Evolutionary conservation across 306 rosid genomes (phyloP).

Genomic region (Pterocarpus macrocarpus): DNA sequence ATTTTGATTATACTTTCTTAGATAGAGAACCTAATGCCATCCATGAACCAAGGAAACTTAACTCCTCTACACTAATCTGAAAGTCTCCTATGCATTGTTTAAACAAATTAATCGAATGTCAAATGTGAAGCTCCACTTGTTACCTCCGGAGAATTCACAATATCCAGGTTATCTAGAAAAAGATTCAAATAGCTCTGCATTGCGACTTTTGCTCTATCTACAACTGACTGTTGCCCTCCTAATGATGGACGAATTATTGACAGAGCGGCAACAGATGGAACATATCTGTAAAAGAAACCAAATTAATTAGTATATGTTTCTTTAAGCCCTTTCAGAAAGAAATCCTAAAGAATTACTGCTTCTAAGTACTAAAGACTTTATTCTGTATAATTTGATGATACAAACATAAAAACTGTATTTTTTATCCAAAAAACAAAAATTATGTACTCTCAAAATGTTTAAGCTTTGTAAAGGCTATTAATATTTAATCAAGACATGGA

Average conservation of each 20-base stretch:
- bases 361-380: slow-evolving; percentile 24
- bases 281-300: slow-evolving; percentile 62
- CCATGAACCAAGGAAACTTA: background rate
- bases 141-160: slow-evolving; percentile 93
- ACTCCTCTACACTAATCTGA: slow-evolving; percentile 30
- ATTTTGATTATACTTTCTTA: slow-evolving; percentile 23
- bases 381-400: slow-evolving; percentile 21
- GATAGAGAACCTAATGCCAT: slow-evolving; percentile 24
- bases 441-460: slow-evolving; percentile 19
- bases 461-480: slow-evolving; percentile 29
- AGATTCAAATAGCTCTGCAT: slow-evolving; percentile 92
- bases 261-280: slow-evolving; percentile 86
- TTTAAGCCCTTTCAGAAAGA: slow-evolving; percentile 16
- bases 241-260: slow-evolving; percentile 84
- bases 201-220: slow-evolving; percentile 80
- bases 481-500: slow-evolving; percentile 28
- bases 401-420: slow-evolving; percentile 1
- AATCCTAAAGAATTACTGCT: slow-evolving; percentile 9
- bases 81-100: slow-evolving; percentile 23
- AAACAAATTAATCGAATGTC: slow-evolving; percentile 19
- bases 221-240: slow-evolving; percentile 78
- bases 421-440: slow-evolving; percentile 21
- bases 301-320: slow-evolving; percentile 27
- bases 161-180: slow-evolving; percentile 81
- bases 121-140: slow-evolving; percentile 29